Conservation (phyloP, 208 protist genomes). For the Crithidia sp. region DNA sequence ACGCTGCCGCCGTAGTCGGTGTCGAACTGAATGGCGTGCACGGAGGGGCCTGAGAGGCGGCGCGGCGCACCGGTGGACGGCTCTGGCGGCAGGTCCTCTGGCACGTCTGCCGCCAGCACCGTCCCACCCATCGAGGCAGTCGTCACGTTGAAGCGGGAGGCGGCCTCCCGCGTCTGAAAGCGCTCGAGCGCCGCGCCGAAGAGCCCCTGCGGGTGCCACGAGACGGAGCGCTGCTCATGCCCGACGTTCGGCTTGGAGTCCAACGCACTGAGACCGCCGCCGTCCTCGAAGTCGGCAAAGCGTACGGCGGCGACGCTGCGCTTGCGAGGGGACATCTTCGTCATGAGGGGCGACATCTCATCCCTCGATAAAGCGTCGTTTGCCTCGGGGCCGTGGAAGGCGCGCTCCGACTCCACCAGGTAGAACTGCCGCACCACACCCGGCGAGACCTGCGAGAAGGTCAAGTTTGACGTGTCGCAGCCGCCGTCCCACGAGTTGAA, state of each 20-base stretch:
- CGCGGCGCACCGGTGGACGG: background rate
- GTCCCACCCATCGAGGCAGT: constrained; percentile 23
- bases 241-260: background rate
- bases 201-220: constrained; percentile 27
- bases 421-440: background rate
- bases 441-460: constrained; percentile 4
- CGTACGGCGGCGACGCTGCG: constrained; percentile 10
- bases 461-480: background rate
- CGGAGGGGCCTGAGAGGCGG: constrained; percentile 11
- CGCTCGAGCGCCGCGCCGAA: constrained; percentile 2
- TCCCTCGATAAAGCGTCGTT: background rate
- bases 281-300: constrained; percentile 2
- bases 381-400: background rate
- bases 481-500: constrained; percentile 15
- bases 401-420: background rate
- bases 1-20: constrained; percentile 5
- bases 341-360: background rate
- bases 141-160: background rate
- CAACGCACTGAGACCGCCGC: background rate
- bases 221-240: background rate
- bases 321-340: background rate
- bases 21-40: constrained; percentile 35
- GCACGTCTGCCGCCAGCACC: constrained; percentile 16
- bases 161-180: background rate
- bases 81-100: constrained; percentile 26